Evolutionary conservation across 352 stramenopile genomes (phyloP).

Genomic region (Thalassiosira hispida): DNA sequence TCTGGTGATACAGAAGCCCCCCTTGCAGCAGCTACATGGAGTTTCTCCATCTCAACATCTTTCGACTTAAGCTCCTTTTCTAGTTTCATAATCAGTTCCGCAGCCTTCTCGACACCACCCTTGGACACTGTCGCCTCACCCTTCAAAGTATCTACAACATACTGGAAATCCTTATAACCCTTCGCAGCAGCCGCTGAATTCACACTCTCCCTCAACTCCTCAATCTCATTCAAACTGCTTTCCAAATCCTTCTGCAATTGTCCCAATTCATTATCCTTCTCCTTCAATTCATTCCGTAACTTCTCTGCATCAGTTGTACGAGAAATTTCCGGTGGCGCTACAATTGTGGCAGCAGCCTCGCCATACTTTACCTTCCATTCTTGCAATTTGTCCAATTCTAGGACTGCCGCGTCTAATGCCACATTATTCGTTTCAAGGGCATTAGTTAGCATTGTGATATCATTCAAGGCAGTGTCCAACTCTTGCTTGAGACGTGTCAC

Average conservation of each 20-base stretch:
- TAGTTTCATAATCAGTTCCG: slow-evolving; percentile 15
- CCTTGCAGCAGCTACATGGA: slow-evolving; percentile 1
- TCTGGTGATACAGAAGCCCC: too few relatives aligned
- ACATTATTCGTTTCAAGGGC: slow-evolving; percentile 50
- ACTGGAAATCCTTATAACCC: not conserved
- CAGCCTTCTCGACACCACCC: not conserved
- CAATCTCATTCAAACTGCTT: slow-evolving; percentile 29
- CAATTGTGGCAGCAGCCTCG: not conserved
- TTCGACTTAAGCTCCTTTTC: slow-evolving; percentile 19
- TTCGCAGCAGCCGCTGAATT: slow-evolving; percentile 1
- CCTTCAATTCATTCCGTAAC: slow-evolving; percentile 4
- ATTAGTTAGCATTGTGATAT: slow-evolving; percentile 38
- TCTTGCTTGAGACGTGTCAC: slow-evolving; percentile 18
- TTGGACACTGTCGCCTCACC: not conserved
- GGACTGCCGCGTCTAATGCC: slow-evolving; percentile 22
- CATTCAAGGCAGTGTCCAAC: slow-evolving; percentile 34
- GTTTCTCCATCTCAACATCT: slow-evolving; percentile 11
- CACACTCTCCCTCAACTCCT: slow-evolving; percentile 3
- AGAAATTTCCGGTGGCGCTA: not conserved
- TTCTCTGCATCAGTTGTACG: not conserved
- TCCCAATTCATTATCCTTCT: slow-evolving; percentile 11
- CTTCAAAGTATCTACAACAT: slow-evolving; percentile 8
- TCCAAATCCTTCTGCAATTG: slow-evolving; percentile 27
- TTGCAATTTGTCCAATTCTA: slow-evolving; percentile 26
- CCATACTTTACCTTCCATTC: slow-evolving; percentile 22